Evolutionary conservation across 352 stramenopile genomes (phyloP), one percentile per base, ranked within the genome.

Genomic region (Phytopythium kandeliae): DNA sequence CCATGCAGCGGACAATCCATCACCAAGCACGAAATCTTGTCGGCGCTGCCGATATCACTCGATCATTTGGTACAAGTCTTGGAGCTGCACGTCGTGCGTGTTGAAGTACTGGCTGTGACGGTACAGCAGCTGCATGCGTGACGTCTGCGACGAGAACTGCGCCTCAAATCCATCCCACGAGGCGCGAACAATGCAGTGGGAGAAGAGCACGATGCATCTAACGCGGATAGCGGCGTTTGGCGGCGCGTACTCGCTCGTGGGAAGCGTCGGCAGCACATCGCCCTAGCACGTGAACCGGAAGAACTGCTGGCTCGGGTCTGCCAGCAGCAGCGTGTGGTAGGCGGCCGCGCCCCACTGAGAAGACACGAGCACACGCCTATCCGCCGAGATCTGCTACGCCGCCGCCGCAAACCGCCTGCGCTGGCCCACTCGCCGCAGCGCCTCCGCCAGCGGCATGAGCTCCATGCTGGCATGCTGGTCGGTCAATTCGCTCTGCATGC

Each of bases 31-130:
- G 51, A 86, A 69, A 45, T 74, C 57, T 44, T 70, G 55, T 48
- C 69, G 74, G 55, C 84, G 57, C 36, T 72, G 58, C 26, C 85
- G 83, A 56, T 85, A 81, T 70, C 74, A 85, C 48, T 83, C 69
- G 60, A 88, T 79, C 71, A 85, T 85, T 1, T 67, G 63, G 48
- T 80, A 88, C 16, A 86, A 33, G 31, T 79, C 64, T 19, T 72
- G 73, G 28, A 89, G 36, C 9, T 54, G 62, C 7, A 79, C 71
- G 25, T 79, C 69, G 38, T 63, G 63, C 3, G 71, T 83, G 55
- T 71, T 78, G 42, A 84, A 82, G 54, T 83, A 86, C 7, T 65
- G 60, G 33, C 75, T 71, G 8, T 69, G 66, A 3, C 78, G 67
- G 56, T 84, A 86, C 51, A 89, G 53, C 34, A 89, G 64, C 49